Percentiles rank a stretch among this genome's conserved stretches.
Evolutionary conservation across 805 yeast genomes (phyloP).

Genomic region (Ogataea philodendri): DNA sequence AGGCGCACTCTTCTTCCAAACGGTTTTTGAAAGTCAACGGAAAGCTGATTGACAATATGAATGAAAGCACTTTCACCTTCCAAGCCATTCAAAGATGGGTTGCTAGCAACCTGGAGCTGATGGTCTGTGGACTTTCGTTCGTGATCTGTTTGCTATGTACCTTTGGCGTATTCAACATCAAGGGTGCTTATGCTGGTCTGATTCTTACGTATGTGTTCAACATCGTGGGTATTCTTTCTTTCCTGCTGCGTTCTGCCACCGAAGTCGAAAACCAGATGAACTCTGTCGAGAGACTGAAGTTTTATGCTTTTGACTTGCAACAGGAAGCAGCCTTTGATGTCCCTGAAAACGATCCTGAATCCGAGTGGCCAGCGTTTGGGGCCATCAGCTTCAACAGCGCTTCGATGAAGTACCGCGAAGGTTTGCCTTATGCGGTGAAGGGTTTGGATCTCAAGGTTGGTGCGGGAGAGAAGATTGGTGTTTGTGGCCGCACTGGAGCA

Average conservation of each 20-base stretch:
- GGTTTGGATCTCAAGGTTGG: slow-evolving; percentile 42
- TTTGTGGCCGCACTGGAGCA: slow-evolving; percentile 89
- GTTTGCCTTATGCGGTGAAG: slow-evolving; percentile 56
- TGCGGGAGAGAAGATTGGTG: slow-evolving; percentile 71
- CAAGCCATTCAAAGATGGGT: slow-evolving; percentile 66
- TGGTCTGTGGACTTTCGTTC: slow-evolving; percentile 43
- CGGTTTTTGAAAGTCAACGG: slow-evolving; percentile 50
- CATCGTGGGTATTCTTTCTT: slow-evolving; percentile 53
- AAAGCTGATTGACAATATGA: slow-evolving; percentile 54
- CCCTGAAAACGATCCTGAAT: slow-evolving; percentile 39
- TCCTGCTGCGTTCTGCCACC: slow-evolving; percentile 56
- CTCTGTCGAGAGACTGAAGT: slow-evolving; percentile 69
- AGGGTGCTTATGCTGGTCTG: slow-evolving; percentile 62
- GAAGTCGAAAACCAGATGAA: slow-evolving; percentile 79
- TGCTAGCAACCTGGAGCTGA: slow-evolving; percentile 50
- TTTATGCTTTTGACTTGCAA: slow-evolving; percentile 59
- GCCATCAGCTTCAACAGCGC: slow-evolving; percentile 46
- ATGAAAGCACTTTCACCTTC: slow-evolving; percentile 60
- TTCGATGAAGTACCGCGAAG: slow-evolving; percentile 56
- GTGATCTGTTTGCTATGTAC: slow-evolving; percentile 57
- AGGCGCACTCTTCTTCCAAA: slow-evolving; percentile 46
- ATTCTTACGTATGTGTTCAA: slow-evolving; percentile 58
- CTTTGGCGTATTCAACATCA: slow-evolving; percentile 53
- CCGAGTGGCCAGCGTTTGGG: slow-evolving; percentile 51
- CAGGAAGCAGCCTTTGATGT: slow-evolving; percentile 65